Evolutionary conservation across 495 filamentous ascomycete genomes (phyloP), one percentile per base, ranked within the genome.

Genomic region (Aspergillus coremiiformis): DNA sequence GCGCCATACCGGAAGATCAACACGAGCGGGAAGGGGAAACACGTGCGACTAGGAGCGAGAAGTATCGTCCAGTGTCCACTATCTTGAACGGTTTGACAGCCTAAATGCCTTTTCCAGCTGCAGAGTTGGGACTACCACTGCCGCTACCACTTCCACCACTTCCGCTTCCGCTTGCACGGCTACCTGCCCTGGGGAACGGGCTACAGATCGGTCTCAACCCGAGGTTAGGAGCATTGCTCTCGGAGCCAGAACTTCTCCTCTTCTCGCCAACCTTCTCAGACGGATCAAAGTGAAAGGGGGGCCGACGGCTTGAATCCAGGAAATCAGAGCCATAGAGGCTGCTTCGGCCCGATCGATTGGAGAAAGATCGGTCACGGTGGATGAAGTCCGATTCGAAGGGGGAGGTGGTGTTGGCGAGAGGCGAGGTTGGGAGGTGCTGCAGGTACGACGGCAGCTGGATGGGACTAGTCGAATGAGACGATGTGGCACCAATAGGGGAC

Each of bases 61-160:
- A 35, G 32, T 15, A 35, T 3, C 10, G 11, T 15, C 10, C n/a
- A n/a, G n/a, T n/a, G n/a, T 35, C 11, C 3, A 35, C 32, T 35
- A 17, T 17, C 20, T 10, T 41, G 17, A 19, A 41, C 3, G n/a
- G 3, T 19, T 41, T 20, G 17, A 20, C 37, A 14, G 37, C 37
- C 53, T 37, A 61, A 46, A 53, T 55, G 15, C 56, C 58, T 53
- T 67, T 68, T 39, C 65, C 70, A 46, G 60, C 65, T 4, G 62
- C 58, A 51, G 72, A 74, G 52, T 64, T 65, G 37, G 75, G 73
- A 66, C 74, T 76, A 49, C 69, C 72, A 54, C 65, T 74, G 27
- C 69, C 69, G 51, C 70, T 74, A 19, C 69, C 58, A 48, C 64
- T 70, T 46, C 64, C 68, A 32, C 70, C 69, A 56, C 74, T 75